Base-by-base conservation (phyloP, 306 rosid genomes). In the Ormosia semicastrata region DNA sequence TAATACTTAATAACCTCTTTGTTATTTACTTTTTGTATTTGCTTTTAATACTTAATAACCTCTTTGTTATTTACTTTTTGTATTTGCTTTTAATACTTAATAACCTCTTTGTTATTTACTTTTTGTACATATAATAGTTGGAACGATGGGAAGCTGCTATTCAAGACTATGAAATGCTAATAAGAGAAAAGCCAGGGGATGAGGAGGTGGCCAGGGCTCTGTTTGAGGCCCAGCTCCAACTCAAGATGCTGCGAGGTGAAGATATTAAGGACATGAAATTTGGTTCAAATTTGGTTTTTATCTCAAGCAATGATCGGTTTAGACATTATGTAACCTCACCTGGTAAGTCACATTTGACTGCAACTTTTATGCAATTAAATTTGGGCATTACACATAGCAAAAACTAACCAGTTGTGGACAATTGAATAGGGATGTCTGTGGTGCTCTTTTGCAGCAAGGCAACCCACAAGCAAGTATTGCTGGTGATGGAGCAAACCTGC, bases 61-160 rank as follows among this genome's bases (percentile, higher is more conserved):
- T 24, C 24, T 24, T 24, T 24, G 24, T 24, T 24, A 24, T 24
- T 24, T 24, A 24, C 24, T n/a, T n/a, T n/a, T n/a, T n/a, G n/a
- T n/a, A n/a, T 46, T 53, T 32, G 10, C 39, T 44, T 53, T 33
- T 9, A 29, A 47, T 47, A 47, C 17, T 7, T 18, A 15, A 49
- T 77, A 65, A 36, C 37, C 2, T 59, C 4, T 24, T 52, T 3
- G 11, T 17, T 30, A 59, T n/a, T 71, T 29, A 68, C 37, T 9
- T 78, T 73, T 69, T 78, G 76, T 76, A 54, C 73, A 18, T 34
- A 24, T 52, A 88, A 73, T 83, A 86, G 99, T 83, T 96, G 91
- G 97, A 94, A 85, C 83, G 98, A 66, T 96, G 99, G 99, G 95
- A 82, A 79, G 93, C 94, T 80, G 88, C 98, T 11, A 84, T 96